Percentiles rank a stretch among this genome's conserved stretches.
These are phyloP conservation scores for Penicillium malachiteum DNA, from an alignment of 495 filamentous ascomycete species.

Conservation along the genomic window DNA sequence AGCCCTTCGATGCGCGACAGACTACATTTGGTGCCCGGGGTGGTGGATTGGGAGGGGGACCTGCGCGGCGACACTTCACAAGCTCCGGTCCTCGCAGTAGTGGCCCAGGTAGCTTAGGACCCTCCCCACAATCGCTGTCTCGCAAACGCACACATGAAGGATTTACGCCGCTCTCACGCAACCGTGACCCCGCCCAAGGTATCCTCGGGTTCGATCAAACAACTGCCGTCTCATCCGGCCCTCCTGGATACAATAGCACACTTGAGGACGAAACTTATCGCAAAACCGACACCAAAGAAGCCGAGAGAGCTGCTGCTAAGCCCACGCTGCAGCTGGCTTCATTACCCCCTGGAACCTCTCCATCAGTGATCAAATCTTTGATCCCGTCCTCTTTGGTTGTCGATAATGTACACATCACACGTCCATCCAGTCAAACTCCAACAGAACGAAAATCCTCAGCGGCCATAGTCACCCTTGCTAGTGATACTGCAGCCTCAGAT, in stretches of 20 bases:
- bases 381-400: conserved; percentile 67
- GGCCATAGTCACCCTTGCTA: conserved; percentile 81
- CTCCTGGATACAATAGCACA: conserved; percentile 45
- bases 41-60: conserved; percentile 42
- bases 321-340: conserved; percentile 79
- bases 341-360: conserved; percentile 64
- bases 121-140: conserved; percentile 50
- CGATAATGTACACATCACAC: conserved; percentile 75
- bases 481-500: conserved; percentile 80
- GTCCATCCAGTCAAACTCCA: conserved; percentile 52
- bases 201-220: conserved; percentile 59
- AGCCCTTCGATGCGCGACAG: conserved; percentile 21
- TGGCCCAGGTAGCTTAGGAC: conserved; percentile 75
- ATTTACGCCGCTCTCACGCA: conserved; percentile 33
- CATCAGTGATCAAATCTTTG: conserved; percentile 69
- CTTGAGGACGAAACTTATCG: conserved; percentile 55
- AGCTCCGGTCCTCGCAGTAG: conserved; percentile 55
- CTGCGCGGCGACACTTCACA: conserved; percentile 57
- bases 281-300: conserved; percentile 46
- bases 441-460: conserved; percentile 74
- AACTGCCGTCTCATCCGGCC: conserved; percentile 31
- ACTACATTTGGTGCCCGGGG: conserved; percentile 40
- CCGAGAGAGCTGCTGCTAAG: conserved; percentile 74
- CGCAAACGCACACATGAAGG: conserved; percentile 55
- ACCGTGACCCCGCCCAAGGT: conserved; percentile 42